These are phyloP conservation scores for Microbotryum silenes-acaulis DNA, from an alignment of 1,284 basidiomycete genomes.

Conservation along the genomic window DNA sequence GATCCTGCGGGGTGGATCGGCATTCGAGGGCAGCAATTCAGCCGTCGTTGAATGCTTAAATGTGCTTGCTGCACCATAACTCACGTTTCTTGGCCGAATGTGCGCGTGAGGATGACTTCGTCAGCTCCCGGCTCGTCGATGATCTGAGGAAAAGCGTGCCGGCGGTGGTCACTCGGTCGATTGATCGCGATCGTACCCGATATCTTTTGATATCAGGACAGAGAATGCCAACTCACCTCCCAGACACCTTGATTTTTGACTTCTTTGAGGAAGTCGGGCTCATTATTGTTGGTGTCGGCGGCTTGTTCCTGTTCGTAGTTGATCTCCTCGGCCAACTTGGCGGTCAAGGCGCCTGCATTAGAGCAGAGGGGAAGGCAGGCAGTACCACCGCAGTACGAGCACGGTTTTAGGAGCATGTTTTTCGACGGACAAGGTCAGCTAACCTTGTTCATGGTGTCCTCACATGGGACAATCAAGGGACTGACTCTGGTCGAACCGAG, in stretches of 20 bases:
- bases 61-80: slow-evolving; percentile 40
- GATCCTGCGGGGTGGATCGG: slow-evolving; percentile 47
- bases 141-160: slow-evolving; percentile 47
- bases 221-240: slow-evolving; percentile 48
- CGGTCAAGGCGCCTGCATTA: slow-evolving; percentile 51
- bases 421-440: not conserved
- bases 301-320: slow-evolving; percentile 68
- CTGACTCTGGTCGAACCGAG: slow-evolving; percentile 1
- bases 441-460: not conserved
- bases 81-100: slow-evolving; percentile 85
- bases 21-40: slow-evolving; percentile 13
- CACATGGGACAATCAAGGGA: not conserved
- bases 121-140: slow-evolving; percentile 66
- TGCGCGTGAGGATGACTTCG: slow-evolving; percentile 70
- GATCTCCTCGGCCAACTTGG: slow-evolving; percentile 74
- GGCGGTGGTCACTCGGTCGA: not conserved
- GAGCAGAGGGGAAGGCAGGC: not conserved
- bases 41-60: slow-evolving; percentile 41
- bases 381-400: not conserved
- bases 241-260: slow-evolving; percentile 72
- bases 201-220: not conserved
- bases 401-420: not conserved
- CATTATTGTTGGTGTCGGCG: slow-evolving; percentile 34
- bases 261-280: slow-evolving; percentile 67
- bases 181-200: not conserved